Percentiles rank a stretch among this genome's conserved stretches.
Conservation (phyloP, 192 early-diverging fungal species). For the Umbelopsis isabellina region DNA sequence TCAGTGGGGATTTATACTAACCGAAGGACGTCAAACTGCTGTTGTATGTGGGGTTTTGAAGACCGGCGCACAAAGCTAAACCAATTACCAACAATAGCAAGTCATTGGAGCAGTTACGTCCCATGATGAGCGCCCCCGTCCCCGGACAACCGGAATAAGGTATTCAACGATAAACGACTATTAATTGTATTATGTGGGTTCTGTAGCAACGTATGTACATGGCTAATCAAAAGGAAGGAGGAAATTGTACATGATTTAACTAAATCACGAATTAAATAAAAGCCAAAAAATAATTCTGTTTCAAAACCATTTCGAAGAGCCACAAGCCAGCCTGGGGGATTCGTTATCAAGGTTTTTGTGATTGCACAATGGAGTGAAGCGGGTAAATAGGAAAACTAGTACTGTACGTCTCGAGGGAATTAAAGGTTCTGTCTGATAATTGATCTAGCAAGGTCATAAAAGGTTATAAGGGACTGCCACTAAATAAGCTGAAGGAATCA, state of each 20-base stretch:
- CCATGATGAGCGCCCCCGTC: no score
- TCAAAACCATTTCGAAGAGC: not conserved
- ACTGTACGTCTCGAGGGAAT: slow-evolving; percentile 11
- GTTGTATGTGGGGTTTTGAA: no score
- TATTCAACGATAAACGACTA: no score
- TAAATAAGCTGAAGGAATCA: not conserved
- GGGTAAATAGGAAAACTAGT: slow-evolving; percentile 18
- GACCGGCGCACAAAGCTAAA: no score
- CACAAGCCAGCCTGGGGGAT: not conserved
- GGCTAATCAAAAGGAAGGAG: not conserved
- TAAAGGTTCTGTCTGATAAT: slow-evolving; percentile 17
- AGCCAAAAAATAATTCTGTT: not conserved
- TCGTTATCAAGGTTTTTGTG: slow-evolving; percentile 13
- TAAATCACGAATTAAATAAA: not conserved
- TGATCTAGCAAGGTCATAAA: not conserved
- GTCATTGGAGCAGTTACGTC: no score
- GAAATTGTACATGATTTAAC: not conserved
- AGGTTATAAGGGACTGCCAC: not conserved
- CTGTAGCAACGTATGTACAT: slow-evolving; percentile 15
- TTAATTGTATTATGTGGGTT: not conserved
- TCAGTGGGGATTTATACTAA: no score
- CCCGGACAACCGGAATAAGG: no score
- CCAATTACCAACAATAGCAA: no score
- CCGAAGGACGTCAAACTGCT: no score
- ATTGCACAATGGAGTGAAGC: slow-evolving; percentile 3